These are phyloP conservation scores for Leishmania guyanensis DNA, from an alignment of 208 protist genomes.

Conservation along the genomic window DNA sequence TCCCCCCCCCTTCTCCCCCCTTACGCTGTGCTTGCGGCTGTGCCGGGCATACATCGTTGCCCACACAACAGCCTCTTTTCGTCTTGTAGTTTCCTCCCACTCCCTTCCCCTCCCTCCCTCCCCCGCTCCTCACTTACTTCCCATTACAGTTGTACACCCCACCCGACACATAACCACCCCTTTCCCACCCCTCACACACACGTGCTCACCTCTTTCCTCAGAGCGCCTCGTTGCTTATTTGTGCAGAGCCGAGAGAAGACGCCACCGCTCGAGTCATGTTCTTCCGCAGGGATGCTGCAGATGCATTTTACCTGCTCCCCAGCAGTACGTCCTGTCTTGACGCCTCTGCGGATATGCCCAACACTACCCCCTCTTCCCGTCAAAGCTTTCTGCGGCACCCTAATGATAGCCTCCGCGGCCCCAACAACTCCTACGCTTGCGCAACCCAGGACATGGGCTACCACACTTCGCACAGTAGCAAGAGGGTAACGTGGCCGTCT, in stretches of 20 bases:
- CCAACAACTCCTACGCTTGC: too few relatives aligned
- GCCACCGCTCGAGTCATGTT: conserved; percentile 16
- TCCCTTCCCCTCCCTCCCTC: not conserved
- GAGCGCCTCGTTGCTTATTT: not conserved
- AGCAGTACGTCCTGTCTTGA: conserved; percentile 13
- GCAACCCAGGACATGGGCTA: not conserved
- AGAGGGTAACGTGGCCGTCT: not conserved
- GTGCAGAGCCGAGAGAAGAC: not conserved
- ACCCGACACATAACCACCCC: too few relatives aligned
- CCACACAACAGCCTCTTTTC: not conserved
- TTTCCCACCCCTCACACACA: not conserved
- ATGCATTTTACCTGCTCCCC: conserved; percentile 32
- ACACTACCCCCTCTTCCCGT: not conserved
- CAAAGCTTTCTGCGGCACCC: not conserved
- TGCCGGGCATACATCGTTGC: not conserved
- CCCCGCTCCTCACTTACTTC: not conserved
- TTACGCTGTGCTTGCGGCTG: not conserved
- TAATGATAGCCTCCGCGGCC: not conserved
- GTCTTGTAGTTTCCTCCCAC: not conserved
- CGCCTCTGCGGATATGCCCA: conserved; percentile 1
- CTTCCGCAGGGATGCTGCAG: conserved; percentile 36
- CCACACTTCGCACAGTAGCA: not conserved
- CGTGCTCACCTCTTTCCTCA: not conserved
- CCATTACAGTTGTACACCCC: not conserved
- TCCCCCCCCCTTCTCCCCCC: not conserved